Percentiles rank a stretch among this genome's conserved stretches.
Conservation (phyloP, 106 monocot genomes). For the Acorus calamus region DNA sequence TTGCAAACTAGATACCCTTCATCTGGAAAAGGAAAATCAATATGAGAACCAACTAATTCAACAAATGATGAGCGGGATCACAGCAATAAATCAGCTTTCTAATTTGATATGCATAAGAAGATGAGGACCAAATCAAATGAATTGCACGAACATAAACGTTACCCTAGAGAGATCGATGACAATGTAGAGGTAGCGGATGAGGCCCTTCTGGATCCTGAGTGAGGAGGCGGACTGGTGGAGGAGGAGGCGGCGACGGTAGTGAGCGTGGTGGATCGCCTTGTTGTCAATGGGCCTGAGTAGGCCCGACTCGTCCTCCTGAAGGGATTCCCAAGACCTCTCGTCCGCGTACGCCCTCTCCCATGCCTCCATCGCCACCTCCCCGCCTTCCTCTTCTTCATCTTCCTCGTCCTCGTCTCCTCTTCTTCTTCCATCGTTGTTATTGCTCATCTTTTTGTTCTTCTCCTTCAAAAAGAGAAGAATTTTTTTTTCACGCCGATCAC, state of each 20-base stretch:
- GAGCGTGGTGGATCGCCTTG: constrained; percentile 66
- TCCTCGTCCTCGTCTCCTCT: constrained; percentile 31
- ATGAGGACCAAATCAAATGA: not conserved
- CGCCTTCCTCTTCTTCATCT: constrained; percentile 56
- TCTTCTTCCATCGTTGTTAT: not conserved
- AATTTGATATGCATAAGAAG: not conserved
- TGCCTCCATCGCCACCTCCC: constrained; percentile 35
- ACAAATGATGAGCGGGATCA: no score
- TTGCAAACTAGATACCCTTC: no score
- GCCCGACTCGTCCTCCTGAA: constrained; percentile 95
- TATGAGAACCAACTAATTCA: no score
- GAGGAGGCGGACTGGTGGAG: constrained; percentile 32
- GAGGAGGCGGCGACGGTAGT: constrained; percentile 79
- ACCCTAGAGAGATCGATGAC: constrained; percentile 88
- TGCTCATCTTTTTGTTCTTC: no score
- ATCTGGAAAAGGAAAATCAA: no score
- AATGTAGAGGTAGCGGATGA: constrained; percentile 82
- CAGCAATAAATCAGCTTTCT: no score
- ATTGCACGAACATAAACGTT: not conserved
- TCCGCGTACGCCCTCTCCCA: constrained; percentile 97
- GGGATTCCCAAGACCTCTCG: constrained; percentile 92
- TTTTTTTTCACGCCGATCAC: no score
- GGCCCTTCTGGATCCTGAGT: constrained; percentile 81
- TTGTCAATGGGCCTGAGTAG: constrained; percentile 68
- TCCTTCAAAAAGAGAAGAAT: no score